phyloP scores from a whole-genome alignment of 495 filamentous ascomycete genomes.

The Hypoxylon fuscum region DNA sequence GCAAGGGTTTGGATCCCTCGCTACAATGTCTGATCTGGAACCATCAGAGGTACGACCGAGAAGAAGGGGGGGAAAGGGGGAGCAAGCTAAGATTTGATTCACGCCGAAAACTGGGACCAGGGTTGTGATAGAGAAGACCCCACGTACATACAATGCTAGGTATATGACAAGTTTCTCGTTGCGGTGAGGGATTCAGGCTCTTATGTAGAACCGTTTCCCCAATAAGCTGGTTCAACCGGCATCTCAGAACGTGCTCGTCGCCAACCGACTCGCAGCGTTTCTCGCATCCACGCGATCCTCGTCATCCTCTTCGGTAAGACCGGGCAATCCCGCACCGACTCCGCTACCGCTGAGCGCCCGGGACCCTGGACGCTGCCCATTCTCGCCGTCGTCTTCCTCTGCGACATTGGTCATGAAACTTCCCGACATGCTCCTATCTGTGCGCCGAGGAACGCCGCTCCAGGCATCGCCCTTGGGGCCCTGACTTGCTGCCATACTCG shows the following conservation, averaged over 20 bases:
- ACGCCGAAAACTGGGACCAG: slow-evolving; percentile 22
- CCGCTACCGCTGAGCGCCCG: slow-evolving; percentile 66
- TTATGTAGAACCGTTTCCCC: slow-evolving; percentile 18
- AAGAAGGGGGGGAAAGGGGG: background rate
- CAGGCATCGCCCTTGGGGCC: slow-evolving; percentile 96
- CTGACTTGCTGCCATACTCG: slow-evolving; percentile 84
- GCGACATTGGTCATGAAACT: slow-evolving; percentile 63
- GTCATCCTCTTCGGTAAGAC: slow-evolving; percentile 85
- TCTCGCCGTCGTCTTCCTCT: slow-evolving; percentile 58
- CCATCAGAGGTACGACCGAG: slow-evolving; percentile 11
- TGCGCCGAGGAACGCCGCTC: slow-evolving; percentile 89
- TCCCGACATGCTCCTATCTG: slow-evolving; percentile 78
- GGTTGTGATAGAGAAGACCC: slow-evolving; percentile 4
- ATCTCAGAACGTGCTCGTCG: slow-evolving; percentile 85
- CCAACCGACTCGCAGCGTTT: slow-evolving; percentile 93
- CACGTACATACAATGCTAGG: slow-evolving; percentile 33
- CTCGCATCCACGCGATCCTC: slow-evolving; percentile 93
- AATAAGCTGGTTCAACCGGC: slow-evolving; percentile 11
- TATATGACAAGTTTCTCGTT: slow-evolving; percentile 30
- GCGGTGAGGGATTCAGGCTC: slow-evolving; percentile 26
- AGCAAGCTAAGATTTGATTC: slow-evolving; percentile 16
- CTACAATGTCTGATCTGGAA: slow-evolving; percentile 1
- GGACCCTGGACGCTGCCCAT: slow-evolving; percentile 47
- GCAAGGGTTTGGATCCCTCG: slow-evolving; percentile 16
- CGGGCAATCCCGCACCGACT: slow-evolving; percentile 63